phyloP scores from a whole-genome alignment of 2,329 filamentous ascomycete species.

The Colletotrichum sublineola region DNA sequence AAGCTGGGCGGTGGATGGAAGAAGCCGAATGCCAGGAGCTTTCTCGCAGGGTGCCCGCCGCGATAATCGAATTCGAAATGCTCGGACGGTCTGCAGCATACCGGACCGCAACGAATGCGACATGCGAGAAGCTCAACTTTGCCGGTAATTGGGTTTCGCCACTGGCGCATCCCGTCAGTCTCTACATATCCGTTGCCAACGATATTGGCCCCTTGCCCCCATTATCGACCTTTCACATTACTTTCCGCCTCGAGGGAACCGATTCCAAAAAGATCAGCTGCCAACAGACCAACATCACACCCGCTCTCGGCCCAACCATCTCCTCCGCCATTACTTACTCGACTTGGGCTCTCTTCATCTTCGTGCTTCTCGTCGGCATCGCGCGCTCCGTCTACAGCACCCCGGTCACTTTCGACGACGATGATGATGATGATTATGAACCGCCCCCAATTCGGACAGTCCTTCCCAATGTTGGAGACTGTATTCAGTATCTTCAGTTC shows the following conservation, averaged over 20 bases:
- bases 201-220: constrained; percentile 36
- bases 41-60: constrained; percentile 14
- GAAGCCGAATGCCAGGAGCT: constrained; percentile 27
- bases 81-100: constrained; percentile 27
- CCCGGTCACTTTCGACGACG: constrained; percentile 22
- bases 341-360: constrained; percentile 42
- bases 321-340: constrained; percentile 38
- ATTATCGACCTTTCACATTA: constrained; percentile 41
- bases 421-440: constrained; percentile 2
- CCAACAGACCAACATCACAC: constrained; percentile 42
- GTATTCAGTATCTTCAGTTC: constrained; percentile 82
- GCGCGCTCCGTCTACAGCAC: constrained; percentile 24
- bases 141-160: background rate
- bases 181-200: constrained; percentile 18
- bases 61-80: constrained; percentile 28
- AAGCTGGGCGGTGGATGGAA: constrained; percentile 24
- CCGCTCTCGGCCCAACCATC: constrained; percentile 26
- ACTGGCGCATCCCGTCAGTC: background rate
- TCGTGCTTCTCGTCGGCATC: constrained; percentile 41
- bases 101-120: constrained; percentile 10
- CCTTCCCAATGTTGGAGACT: constrained; percentile 58
- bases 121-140: constrained; percentile 12
- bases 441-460: constrained; percentile 27
- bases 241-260: constrained; percentile 28
- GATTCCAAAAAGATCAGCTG: constrained; percentile 34